Percentiles rank a stretch among this genome's conserved stretches.
Conservation (phyloP, 495 filamentous ascomycete species). For the Sordaria brevicollis region DNA sequence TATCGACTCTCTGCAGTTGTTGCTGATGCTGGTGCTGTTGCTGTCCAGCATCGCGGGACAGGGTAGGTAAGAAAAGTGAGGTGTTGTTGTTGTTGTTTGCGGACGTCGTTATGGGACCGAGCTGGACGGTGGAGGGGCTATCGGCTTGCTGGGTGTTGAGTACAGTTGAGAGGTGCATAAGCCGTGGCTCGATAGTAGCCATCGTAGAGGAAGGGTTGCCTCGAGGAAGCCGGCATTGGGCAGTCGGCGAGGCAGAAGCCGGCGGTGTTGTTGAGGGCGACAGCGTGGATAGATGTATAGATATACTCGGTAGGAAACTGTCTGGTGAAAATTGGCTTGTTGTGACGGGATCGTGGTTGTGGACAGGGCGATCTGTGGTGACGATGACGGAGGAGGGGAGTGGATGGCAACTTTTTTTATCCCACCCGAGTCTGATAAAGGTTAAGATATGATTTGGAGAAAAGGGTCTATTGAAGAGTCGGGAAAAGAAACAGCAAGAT, state of each 20-base stretch:
- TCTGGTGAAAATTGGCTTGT: not conserved
- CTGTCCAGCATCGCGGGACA: slow-evolving; percentile 31
- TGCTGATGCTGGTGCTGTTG: not conserved
- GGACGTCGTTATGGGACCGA: slow-evolving; percentile 22
- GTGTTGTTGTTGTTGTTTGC: slow-evolving; percentile 9
- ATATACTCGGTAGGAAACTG: not conserved
- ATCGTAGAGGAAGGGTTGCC: slow-evolving; percentile 28
- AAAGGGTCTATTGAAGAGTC: not conserved
- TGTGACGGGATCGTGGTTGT: not conserved
- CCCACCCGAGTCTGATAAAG: not conserved
- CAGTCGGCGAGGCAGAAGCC: not conserved
- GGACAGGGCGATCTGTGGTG: not conserved
- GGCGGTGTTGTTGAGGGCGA: not conserved
- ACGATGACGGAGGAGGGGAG: not conserved
- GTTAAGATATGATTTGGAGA: not conserved
- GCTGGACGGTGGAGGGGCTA: slow-evolving; percentile 35
- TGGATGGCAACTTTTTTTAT: not conserved
- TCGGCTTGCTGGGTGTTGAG: slow-evolving; percentile 39
- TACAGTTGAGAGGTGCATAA: slow-evolving; percentile 35
- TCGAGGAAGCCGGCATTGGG: slow-evolving; percentile 22
- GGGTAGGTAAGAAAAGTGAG: slow-evolving; percentile 30
- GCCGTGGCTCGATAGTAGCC: slow-evolving; percentile 49
- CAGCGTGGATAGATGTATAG: not conserved
- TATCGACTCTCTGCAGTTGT: slow-evolving; percentile 22
- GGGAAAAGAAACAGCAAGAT: no score